These are phyloP conservation scores for Tilletia indica DNA, from an alignment of 1,284 basidiomycete genomes.

Conservation along the genomic window DNA sequence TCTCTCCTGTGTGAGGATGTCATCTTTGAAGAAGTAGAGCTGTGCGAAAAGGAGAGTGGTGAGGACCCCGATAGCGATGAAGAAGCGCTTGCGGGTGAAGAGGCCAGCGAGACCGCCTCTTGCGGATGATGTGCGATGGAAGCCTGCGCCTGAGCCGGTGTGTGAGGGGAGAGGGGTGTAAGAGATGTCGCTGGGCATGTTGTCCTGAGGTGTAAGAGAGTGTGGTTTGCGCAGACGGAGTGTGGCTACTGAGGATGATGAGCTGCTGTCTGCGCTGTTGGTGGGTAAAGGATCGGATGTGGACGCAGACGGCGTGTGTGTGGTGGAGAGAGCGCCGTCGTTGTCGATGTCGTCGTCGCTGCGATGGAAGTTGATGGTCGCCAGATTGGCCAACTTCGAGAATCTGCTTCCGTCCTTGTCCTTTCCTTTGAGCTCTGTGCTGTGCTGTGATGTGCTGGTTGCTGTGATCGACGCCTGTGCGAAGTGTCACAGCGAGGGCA, in stretches of 20 bases:
- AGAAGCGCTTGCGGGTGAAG: constrained; percentile 4
- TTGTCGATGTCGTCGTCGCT: neutral
- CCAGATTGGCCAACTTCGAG: too few species aligned
- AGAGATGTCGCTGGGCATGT: neutral
- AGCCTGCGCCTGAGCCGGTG: neutral
- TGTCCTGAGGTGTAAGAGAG: neutral
- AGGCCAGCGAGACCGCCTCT: neutral
- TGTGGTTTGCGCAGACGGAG: neutral
- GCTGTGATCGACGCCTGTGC: too few species aligned
- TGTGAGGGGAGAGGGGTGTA: constrained; percentile 10
- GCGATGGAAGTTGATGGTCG: neutral
- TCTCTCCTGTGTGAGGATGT: constrained; percentile 3
- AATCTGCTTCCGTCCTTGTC: too few species aligned
- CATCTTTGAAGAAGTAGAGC: constrained; percentile 2
- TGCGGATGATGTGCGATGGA: neutral
- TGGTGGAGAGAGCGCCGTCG: neutral
- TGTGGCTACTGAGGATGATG: neutral
- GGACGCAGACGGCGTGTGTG: neutral
- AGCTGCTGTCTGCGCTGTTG: too few species aligned
- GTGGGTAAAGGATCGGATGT: neutral
- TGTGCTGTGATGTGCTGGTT: too few species aligned
- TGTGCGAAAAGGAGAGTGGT: neutral
- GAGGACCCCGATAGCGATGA: neutral
- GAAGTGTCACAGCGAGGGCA: too few species aligned
- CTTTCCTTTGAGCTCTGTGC: too few species aligned